Evolutionary conservation across 148 eudicot species (phyloP), one percentile per base, ranked within the genome.

Genomic region (Linanthus parryae): DNA sequence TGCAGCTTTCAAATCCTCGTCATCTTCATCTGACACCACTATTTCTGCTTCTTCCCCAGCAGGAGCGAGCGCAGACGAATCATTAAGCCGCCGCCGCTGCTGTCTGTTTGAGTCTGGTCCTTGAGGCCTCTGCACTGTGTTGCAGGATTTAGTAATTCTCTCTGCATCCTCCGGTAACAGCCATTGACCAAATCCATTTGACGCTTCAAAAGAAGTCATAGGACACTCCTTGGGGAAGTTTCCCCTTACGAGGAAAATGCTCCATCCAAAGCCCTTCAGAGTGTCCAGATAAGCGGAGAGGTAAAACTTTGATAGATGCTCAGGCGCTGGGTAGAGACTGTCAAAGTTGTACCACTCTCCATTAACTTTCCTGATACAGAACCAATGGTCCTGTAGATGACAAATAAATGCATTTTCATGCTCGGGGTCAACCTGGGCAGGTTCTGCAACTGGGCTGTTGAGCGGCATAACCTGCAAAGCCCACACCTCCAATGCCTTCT

Each of bases 301-400:
- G 66, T 91, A 91, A 57, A 91, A 91, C 69, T 77, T 86, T 21
- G 98, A 91, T 52, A 91, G 84, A 66, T 91, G 94, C 75, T 91
- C 81, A 0, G 98, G 98, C 12, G 98, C 98, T 10, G 94, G 80
- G 33, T 83, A 86, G 16, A 91, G 75, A 61, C 98, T 91, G 72
- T 91, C 86, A 56, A 91, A 91, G 55, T 91, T 91, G 68, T 83
- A 91, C 98, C 98, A 92, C 54, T 92, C 96, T 13, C 90, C 88
- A 34, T 84, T 84, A n/a, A 92, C 96, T 75, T 87, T 92, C 67
- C 98, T 69, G 56, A 92, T 84, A 67, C 94, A 83, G 58, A 87
- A 92, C 98, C 98, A 92, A 68, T 92, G 98, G 55, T 92, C 87
- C 44, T 87, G 85, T 53, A 92, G 57, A 59, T 92, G 94, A 44